Percentiles rank a stretch among this genome's conserved stretches.
Evolutionary conservation across 2,329 filamentous ascomycete genomes (phyloP).

Genomic region (Didymella arachidicola): DNA sequence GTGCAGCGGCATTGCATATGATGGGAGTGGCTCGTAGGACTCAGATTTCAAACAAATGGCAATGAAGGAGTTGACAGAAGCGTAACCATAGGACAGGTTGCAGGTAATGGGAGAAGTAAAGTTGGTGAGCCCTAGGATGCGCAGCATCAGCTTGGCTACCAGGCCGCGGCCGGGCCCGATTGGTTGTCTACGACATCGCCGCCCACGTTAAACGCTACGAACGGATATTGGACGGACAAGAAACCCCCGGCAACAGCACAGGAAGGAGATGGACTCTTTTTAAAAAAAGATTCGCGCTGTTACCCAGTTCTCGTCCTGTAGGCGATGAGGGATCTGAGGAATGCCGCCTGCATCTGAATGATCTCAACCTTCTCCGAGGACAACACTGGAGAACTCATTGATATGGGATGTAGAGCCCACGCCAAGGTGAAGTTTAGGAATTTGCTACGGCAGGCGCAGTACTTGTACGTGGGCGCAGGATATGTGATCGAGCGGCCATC

Average conservation of each 20-base stretch:
- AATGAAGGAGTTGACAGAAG: neutral
- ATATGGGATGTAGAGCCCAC: neutral
- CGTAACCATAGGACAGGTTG: slow-evolving; percentile 9
- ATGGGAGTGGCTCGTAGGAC: neutral
- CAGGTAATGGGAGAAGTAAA: slow-evolving; percentile 5
- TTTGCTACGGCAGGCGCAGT: slow-evolving; percentile 1
- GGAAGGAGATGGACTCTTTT: neutral
- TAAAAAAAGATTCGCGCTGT: neutral
- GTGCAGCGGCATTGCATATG: slow-evolving; percentile 42
- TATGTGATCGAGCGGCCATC: slow-evolving; percentile 1
- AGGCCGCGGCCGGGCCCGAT: slow-evolving; percentile 6
- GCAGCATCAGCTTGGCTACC: slow-evolving; percentile 13
- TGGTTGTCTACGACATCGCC: slow-evolving; percentile 6
- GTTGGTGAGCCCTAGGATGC: slow-evolving; percentile 16
- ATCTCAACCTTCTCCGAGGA: slow-evolving; percentile 5
- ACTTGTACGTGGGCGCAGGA: neutral
- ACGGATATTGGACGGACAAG: slow-evolving; percentile 16
- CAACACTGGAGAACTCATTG: slow-evolving; percentile 6
- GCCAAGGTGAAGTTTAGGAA: slow-evolving; percentile 1
- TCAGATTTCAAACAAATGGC: slow-evolving; percentile 1
- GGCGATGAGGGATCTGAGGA: slow-evolving; percentile 2
- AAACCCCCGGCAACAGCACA: neutral
- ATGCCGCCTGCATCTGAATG: neutral
- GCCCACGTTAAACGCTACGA: slow-evolving; percentile 20
- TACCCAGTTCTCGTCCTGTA: neutral